Base-by-base conservation (phyloP, 768 basidiomycete genomes). In the Nidularia pulvinata region DNA sequence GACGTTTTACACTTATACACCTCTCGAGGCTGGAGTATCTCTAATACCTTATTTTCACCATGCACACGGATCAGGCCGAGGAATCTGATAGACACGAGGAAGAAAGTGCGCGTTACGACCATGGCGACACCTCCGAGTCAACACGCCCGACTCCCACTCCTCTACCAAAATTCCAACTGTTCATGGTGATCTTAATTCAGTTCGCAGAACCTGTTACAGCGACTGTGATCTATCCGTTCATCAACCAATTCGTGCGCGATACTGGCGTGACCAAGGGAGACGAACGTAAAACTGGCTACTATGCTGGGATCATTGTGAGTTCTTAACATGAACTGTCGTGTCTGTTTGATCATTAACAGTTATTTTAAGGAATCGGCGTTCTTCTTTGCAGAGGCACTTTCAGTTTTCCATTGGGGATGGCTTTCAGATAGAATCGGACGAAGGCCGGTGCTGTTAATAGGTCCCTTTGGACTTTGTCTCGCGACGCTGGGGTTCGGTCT, bases 151-250 rank as follows among this genome's bases (percentile, higher is more conserved):
- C 19, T 19, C 19, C 19, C 19, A 73, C 75, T 13, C 72, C 76
- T 25, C 63, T 79, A 9, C 78, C 78, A 4, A 71, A 65, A 46
- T 56, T 72, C 33, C 76, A 77, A 52, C 55, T 79, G 5, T 62
- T 71, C 52, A 68, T 77, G 48, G 57, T 74, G n/a, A 64, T 66
- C 52, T 56, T 74, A 50, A 67, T 79, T 39, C 76, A 78, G 58
- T 62, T 76, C 16, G 61, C 74, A 16, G 78, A 80, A 56, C 77
- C 78, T 7, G 64, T 79, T 7, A 73, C 76, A 7, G 69, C 68
- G 4, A 67, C 71, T 1, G 78, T 79, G n/a, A 72, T 80, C 33
- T 76, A 78, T 53, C 78, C 78, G 2, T 80, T 81, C 57, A 67
- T 78, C 35, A 74, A 72, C 48, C 71, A 80, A 50, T 69, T 79